Evolutionary conservation across 805 yeast species (phyloP).

Genomic region (Nematodospora valgi): DNA sequence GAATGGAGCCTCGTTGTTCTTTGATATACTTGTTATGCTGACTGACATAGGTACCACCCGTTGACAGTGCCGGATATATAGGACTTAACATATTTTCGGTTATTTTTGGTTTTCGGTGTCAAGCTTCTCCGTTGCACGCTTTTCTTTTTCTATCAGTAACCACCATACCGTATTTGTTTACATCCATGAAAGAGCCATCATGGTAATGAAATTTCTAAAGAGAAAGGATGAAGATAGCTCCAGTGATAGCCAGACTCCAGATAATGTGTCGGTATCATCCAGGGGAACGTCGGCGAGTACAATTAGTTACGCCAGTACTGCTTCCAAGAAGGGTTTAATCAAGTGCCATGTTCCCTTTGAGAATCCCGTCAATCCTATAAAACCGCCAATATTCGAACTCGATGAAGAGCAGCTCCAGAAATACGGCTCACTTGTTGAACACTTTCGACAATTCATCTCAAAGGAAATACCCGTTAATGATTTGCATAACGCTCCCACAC

Average conservation of each 20-base stretch:
- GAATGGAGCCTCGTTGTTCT: constrained; percentile 16
- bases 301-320: constrained; percentile 4
- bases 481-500: constrained; percentile 17
- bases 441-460: constrained; percentile 25
- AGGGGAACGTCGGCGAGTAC: constrained; percentile 12
- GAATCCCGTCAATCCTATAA: constrained; percentile 32
- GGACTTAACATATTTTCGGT: too few species aligned
- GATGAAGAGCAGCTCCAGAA: constrained; percentile 27
- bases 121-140: not conserved
- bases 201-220: constrained; percentile 18
- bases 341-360: constrained; percentile 40
- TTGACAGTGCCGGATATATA: too few species aligned
- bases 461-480: constrained; percentile 30
- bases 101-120: not conserved
- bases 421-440: constrained; percentile 25
- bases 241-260: constrained; percentile 10
- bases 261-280: constrained; percentile 17
- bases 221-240: constrained; percentile 10
- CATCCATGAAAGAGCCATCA: not conserved
- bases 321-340: constrained; percentile 18
- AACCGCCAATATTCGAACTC: constrained; percentile 27
- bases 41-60: not conserved
- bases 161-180: constrained; percentile 1
- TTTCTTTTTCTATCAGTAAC: not conserved
- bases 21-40: constrained; percentile 3